Base-by-base conservation (phyloP, 2,329 filamentous ascomycete genomes). In the Fusarium sp. region DNA sequence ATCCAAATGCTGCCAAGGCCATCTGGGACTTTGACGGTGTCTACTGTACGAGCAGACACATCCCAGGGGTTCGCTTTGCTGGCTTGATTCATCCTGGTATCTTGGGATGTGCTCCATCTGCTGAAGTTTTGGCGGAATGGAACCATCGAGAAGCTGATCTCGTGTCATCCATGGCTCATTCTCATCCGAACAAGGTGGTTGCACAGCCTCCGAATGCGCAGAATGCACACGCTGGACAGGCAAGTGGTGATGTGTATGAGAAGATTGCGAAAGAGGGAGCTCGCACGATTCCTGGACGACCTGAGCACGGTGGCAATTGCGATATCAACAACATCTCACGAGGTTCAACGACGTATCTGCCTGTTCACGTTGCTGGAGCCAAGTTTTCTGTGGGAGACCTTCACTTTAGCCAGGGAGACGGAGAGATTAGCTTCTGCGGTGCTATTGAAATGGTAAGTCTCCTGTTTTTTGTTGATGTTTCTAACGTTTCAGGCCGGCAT, bases 41-140 rank as follows among this genome's bases (percentile, higher is more conserved):
- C 57, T 87, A 93, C 84, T 97, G 94, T 84, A 93, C 93, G 5
- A 95, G 93, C 8, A 90, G 95, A 17, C 95, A 98, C 81, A 94
- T 96, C 70, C 94, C 94, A 0, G 92, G 93, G 71, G 95, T 98
- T 46, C 92, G 94, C 46, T 98, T 98, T 80, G 91, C 95, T 0
- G 94, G 95, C 0, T 87, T 98, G 35, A 97, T 98, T 79, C 95
- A 98, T 80, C 95, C 95, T 0, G 95, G 95, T 5, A 98, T 98
- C 73, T 85, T 98, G 11, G 95, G 95, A 20, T 97, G 94, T 79
- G 95, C 95, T 0, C 95, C 95, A 0, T 96, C 93, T 0, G 85
- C 90, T 4, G 91, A 94, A 75, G 85, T 98, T 17, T 89, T 98
- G 12, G 90, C 89, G 0, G 91, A 90, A 61, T 98, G 95, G 95